Conservation (phyloP, 169 alveolate genomes). For the Amoebophrya sp. region DNA sequence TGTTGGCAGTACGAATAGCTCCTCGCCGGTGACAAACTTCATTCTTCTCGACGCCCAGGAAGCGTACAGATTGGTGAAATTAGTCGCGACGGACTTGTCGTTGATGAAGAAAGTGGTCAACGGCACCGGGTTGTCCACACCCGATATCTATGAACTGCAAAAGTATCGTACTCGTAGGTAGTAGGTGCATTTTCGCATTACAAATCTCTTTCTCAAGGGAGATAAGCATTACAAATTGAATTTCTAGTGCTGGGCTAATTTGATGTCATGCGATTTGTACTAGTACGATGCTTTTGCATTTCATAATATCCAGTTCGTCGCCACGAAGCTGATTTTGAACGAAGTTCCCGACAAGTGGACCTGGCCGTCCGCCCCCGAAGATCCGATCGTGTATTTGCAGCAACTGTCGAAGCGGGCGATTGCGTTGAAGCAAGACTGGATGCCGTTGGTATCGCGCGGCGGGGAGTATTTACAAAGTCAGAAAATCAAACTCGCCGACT, state of each 20-base stretch:
- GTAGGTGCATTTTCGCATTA: not conserved
- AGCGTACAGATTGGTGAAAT: conserved; percentile 48
- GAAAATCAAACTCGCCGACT: conserved; percentile 62
- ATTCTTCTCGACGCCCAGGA: not conserved
- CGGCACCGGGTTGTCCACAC: conserved; percentile 44
- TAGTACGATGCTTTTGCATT: too few species aligned
- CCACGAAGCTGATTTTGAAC: not conserved
- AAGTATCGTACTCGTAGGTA: not conserved
- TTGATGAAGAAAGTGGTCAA: conserved; percentile 46
- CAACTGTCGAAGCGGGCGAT: conserved; percentile 42
- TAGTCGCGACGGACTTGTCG: conserved; percentile 65
- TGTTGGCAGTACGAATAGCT: not conserved
- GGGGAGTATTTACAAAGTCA: not conserved
- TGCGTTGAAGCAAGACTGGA: conserved; percentile 37
- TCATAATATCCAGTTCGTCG: not conserved
- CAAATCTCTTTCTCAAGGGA: too few species aligned
- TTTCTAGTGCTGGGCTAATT: conserved; percentile 56
- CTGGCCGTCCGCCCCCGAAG: conserved; percentile 50
- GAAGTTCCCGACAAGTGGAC: conserved; percentile 46
- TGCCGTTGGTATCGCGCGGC: not conserved
- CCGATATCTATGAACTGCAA: conserved; percentile 30
- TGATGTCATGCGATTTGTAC: conserved; percentile 49
- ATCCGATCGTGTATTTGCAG: conserved; percentile 40
- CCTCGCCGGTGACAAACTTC: not conserved
- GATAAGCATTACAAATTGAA: conserved; percentile 58